A percentile compares a stretch with the other conserved stretches of the same genome.
These are phyloP conservation scores for Paraphaeosphaeria minitans DNA, from an alignment of 2,329 filamentous ascomycete genomes.

Conservation along the genomic window DNA sequence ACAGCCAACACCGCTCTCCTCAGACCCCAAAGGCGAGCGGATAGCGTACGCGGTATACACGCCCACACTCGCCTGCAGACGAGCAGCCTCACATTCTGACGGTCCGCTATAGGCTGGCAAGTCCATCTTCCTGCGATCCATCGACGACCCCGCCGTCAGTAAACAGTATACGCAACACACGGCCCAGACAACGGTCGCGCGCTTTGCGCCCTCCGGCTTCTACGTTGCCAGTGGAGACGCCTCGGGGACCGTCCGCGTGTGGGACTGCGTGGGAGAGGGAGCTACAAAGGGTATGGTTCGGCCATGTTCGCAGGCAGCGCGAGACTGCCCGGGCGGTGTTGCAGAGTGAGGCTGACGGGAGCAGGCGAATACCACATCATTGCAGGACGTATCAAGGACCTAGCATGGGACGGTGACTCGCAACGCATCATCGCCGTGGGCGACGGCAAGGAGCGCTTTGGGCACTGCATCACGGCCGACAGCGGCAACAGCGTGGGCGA, in stretches of 20 bases:
- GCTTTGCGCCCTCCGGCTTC: slow-evolving; percentile 92
- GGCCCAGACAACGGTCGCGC: slow-evolving; percentile 84
- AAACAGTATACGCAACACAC: slow-evolving; percentile 95
- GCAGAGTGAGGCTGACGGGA: slow-evolving; percentile 32
- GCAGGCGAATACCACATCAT: slow-evolving; percentile 89
- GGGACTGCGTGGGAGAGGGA: slow-evolving; percentile 85
- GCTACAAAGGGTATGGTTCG: slow-evolving; percentile 71
- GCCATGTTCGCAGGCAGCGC: neutral
- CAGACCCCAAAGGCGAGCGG: slow-evolving; percentile 85
- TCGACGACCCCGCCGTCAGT: slow-evolving; percentile 82
- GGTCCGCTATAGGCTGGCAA: slow-evolving; percentile 75
- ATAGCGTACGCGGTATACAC: slow-evolving; percentile 84
- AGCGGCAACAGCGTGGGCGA: slow-evolving; percentile 96
- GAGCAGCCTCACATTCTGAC: slow-evolving; percentile 12
- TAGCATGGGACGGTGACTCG: slow-evolving; percentile 97
- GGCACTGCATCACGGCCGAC: slow-evolving; percentile 87
- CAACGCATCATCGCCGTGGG: slow-evolving; percentile 96
- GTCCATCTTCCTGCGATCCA: slow-evolving; percentile 93
- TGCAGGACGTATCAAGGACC: slow-evolving; percentile 90
- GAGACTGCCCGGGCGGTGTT: neutral
- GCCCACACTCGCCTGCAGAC: neutral
- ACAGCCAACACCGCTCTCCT: slow-evolving; percentile 85
- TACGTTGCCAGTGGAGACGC: slow-evolving; percentile 93
- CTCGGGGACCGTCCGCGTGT: slow-evolving; percentile 83
- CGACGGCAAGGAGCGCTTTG: slow-evolving; percentile 90